Evolutionary conservation across 2,329 filamentous ascomycete genomes (phyloP).

Genomic region (Fonsecaea nubica): DNA sequence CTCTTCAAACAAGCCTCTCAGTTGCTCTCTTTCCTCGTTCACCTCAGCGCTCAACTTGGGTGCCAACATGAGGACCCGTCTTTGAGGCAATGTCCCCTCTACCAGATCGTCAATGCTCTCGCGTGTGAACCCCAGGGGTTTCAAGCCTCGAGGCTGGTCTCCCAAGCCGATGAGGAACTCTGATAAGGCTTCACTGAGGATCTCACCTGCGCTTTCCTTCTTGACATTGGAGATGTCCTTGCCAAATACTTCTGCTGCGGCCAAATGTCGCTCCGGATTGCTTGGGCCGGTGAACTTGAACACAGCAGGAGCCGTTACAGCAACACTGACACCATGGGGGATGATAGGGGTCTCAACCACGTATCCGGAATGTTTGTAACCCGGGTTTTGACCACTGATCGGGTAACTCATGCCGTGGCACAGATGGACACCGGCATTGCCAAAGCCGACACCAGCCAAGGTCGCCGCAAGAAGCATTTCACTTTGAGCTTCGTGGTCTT

Average conservation of each 20-base stretch:
- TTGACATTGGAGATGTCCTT: conserved; percentile 88
- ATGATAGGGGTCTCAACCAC: conserved; percentile 78
- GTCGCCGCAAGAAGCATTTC: conserved; percentile 97
- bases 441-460: conserved; percentile 92
- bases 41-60: conserved; percentile 77
- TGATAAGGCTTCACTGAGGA: conserved; percentile 80
- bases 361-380: conserved; percentile 90
- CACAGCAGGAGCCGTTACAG: conserved; percentile 89
- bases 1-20: conserved; percentile 72
- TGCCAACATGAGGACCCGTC: conserved; percentile 86
- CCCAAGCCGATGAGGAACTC: conserved; percentile 83
- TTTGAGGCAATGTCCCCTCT: conserved; percentile 93
- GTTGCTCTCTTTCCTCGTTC: conserved; percentile 72
- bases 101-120: conserved; percentile 82
- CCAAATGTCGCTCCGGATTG: conserved; percentile 89
- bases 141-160: conserved; percentile 87
- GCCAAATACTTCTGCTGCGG: conserved; percentile 87
- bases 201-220: conserved; percentile 85
- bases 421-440: conserved; percentile 93
- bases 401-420: conserved; percentile 96
- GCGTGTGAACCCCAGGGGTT: conserved; percentile 77
- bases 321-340: conserved; percentile 93
- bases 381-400: conserved; percentile 92
- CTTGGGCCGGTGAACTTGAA: conserved; percentile 91
- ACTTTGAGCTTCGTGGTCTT: conserved; percentile 89